phyloP scores from a whole-genome alignment of 2,329 filamentous ascomycete species.

The Colletotrichum sansevieriae region DNA sequence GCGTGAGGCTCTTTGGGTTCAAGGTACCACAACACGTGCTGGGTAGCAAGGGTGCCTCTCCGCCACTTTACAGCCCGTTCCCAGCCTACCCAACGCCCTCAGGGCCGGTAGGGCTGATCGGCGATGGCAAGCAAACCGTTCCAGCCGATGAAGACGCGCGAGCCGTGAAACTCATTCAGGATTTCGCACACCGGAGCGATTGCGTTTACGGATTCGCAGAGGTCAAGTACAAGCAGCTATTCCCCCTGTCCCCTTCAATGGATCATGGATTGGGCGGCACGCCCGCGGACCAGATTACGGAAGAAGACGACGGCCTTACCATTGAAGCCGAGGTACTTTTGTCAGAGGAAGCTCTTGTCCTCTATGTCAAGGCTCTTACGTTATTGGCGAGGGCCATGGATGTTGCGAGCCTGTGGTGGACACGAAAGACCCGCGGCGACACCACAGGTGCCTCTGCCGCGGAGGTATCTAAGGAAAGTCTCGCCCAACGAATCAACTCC shows the following conservation, averaged over 20 bases:
- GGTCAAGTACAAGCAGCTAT: slow-evolving; percentile 98
- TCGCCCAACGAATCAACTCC: slow-evolving; percentile 80
- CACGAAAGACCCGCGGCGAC: slow-evolving; percentile 79
- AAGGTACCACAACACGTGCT: slow-evolving; percentile 74
- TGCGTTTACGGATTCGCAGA: slow-evolving; percentile 98
- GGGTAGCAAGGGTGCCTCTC: slow-evolving; percentile 73
- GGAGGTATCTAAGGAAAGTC: slow-evolving; percentile 58
- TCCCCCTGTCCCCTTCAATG: slow-evolving; percentile 85
- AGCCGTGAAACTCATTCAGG: slow-evolving; percentile 86
- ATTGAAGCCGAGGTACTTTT: slow-evolving; percentile 87
- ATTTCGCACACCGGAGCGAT: slow-evolving; percentile 91
- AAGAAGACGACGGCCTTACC: slow-evolving; percentile 82
- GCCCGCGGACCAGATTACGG: slow-evolving; percentile 64
- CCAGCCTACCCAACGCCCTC: slow-evolving; percentile 84
- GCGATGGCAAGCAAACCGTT: slow-evolving; percentile 72
- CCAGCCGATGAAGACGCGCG: slow-evolving; percentile 83
- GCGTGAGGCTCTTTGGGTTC: slow-evolving; percentile 78
- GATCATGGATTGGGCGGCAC: slow-evolving; percentile 77
- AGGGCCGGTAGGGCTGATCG: slow-evolving; percentile 70
- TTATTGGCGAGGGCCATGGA: slow-evolving; percentile 96
- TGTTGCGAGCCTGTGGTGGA: slow-evolving; percentile 93
- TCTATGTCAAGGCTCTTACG: slow-evolving; percentile 94
- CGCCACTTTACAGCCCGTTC: slow-evolving; percentile 84
- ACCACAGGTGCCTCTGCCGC: slow-evolving; percentile 59
- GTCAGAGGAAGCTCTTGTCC: slow-evolving; percentile 92